Evolutionary conservation across 2,329 filamentous ascomycete genomes (phyloP), one percentile per base, ranked within the genome.

Genomic region (Rasamsonia emersonii): DNA sequence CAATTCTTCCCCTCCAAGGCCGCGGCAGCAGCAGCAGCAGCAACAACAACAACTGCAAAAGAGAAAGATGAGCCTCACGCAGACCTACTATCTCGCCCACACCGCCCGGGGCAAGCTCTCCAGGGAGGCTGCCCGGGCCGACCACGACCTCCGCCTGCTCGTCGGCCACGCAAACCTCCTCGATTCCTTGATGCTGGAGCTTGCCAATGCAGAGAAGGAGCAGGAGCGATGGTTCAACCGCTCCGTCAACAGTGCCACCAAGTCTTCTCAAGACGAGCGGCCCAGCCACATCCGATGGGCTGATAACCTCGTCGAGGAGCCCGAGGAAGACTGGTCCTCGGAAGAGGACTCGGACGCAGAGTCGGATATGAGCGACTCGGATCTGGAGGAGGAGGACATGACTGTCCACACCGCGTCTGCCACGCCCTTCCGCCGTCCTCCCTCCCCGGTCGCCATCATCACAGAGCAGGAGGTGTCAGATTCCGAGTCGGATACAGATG

Each of bases 211-310:
- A 55, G 91, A 96, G 71, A 77, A 79, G 50, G 86, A 95, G 62
- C 91, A 96, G 65, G 89, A 96, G 65, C 80, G 77, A 46, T 95
- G 88, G 88, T 96, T 95, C 79, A 93, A 95, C 75, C 82, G 86
- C 61, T 91, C 86, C 41, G 84, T 95, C 62, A 79, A 76, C 58
- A 82, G 81, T 53, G 82, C 82, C 47, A 70, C 70, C 56, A 71
- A 64, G 47, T 62, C 57, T 33, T 43, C 50, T 5, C 39, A 38
- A 8, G 51, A 65, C 39, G 70, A 80, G 46, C 73, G 83, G 46
- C 56, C 67, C 41, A 75, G 74, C 58, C 84, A 84, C 65, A 77
- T 93, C 48, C 82, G 89, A 70, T 94, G 86, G 85, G 83, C 84
- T 52, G 84, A 93, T 59, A 71, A 75, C 35, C 73, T 88, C 42